A percentile compares a stretch with the other conserved stretches of the same genome.
phyloP scores from a whole-genome alignment of 2,329 filamentous ascomycete genomes.

The Fusarium pseudograminearum region DNA sequence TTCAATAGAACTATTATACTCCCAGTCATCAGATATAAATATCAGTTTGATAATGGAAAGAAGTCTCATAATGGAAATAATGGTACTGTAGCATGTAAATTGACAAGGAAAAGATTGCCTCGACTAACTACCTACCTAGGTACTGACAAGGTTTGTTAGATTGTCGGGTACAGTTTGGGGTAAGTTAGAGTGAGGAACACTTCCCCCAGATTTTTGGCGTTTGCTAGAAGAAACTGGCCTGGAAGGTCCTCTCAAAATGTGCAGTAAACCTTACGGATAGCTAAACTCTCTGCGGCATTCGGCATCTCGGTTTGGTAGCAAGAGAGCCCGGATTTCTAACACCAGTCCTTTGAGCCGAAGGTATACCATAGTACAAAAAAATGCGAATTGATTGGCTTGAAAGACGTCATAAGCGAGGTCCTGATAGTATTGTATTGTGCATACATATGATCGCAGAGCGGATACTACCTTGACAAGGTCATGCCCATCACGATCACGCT shows the following conservation, averaged over 20 bases:
- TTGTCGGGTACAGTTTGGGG: constrained; percentile 6
- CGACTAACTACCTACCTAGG: background rate
- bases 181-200: constrained; percentile 22
- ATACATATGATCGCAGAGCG: background rate
- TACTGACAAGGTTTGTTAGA: constrained; percentile 9
- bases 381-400: background rate
- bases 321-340: constrained; percentile 2
- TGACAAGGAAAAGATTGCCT: background rate
- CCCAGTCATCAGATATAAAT: background rate
- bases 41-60: background rate
- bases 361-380: constrained; percentile 1
- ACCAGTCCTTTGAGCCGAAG: constrained; percentile 45
- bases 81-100: background rate
- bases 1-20: background rate
- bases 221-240: constrained; percentile 2
- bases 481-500: constrained; percentile 34
- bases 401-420: constrained; percentile 25
- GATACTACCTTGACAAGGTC: background rate
- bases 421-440: background rate
- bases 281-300: constrained; percentile 41
- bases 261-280: background rate
- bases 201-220: constrained; percentile 29
- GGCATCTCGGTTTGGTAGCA: constrained; percentile 57
- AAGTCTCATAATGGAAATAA: background rate
- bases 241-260: background rate